Conservation (phyloP, 148 eudicot species). For the Nepenthes gracilis region DNA sequence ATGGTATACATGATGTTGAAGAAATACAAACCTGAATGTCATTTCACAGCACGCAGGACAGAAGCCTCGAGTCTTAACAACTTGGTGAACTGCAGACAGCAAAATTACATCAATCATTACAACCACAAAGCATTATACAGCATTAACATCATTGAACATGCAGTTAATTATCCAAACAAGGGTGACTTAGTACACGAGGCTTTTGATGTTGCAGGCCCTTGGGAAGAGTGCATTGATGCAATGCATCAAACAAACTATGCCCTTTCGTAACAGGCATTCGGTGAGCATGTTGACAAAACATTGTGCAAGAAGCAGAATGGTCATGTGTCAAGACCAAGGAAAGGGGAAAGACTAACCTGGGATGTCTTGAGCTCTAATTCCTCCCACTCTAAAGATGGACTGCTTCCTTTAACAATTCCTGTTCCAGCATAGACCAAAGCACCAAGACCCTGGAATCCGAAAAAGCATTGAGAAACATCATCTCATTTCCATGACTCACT, state of each 20-base stretch:
- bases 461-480: not conserved
- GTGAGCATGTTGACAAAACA: no score
- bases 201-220: no score
- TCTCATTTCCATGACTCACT: not conserved
- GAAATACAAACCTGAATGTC: slow-evolving; percentile 19
- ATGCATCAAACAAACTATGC: no score
- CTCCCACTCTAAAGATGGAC: slow-evolving; percentile 81
- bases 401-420: slow-evolving; percentile 92
- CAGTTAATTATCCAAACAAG: no score
- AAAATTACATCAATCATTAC: no score
- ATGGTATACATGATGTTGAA: no score
- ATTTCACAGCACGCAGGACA: slow-evolving; percentile 20
- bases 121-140: no score
- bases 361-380: slow-evolving; percentile 88
- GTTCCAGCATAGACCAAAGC: slow-evolving; percentile 93
- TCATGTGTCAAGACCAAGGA: not conserved
- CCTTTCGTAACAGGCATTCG: no score
- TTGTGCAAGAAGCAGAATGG: no score
- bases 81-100: slow-evolving; percentile 58
- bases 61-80: slow-evolving; percentile 58
- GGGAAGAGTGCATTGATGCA: no score
- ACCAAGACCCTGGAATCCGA: slow-evolving; percentile 41
- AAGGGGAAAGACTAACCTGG: slow-evolving; percentile 46
- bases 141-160: no score
- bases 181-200: no score